Evolutionary conservation across 2,329 filamentous ascomycete species (phyloP), one percentile per base, ranked within the genome.

Genomic region (Nothomitra cinnamomea): DNA sequence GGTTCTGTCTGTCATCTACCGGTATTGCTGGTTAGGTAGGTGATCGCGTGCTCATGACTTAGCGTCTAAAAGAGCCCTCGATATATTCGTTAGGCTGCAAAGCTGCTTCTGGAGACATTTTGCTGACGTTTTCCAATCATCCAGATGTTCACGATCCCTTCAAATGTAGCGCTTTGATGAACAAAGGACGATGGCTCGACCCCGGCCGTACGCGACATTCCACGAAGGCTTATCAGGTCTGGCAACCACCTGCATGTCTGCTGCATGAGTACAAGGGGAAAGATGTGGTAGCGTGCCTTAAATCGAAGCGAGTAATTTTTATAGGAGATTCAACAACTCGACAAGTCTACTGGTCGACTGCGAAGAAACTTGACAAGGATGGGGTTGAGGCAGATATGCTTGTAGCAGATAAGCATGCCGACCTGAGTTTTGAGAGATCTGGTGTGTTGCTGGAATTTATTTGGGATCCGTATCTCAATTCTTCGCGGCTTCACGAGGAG

Each of bases 391-490:
- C 63, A 25, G 63, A 66, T 28, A 62, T 67, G 15, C 58, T 62
- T 1, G 63, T 64, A 19, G 64, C 68, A 15, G 60, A 66, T 41
- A 71, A 72, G 53, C 73, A 76, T 56, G 60, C 62, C 15, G 68
- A 77, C 61, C 61, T 75, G 5, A 63, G 66, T 2, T 70, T 75
- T 54, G 63, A 65, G 4, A 67, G 68, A 1, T 66, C 67, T 13
- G 69, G 68, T n/a, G 67, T 77, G 1, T 68, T 61, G 25, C 58
- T 82, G 24, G 66, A 75, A 48, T 81, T 80, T 57, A 62, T 80
- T 10, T 83, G 78, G 77, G 79, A 83, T 62, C 79, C 80, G 0
- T 80, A 69, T 65, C 66, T 82, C 22, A 77, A 82, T 61, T 70
- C 72, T 25, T 70, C 72, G 0, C 59, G 60, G 7, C 59, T 75